phyloP scores from a whole-genome alignment of 306 rosid genomes.

The Fragaria vesca region DNA sequence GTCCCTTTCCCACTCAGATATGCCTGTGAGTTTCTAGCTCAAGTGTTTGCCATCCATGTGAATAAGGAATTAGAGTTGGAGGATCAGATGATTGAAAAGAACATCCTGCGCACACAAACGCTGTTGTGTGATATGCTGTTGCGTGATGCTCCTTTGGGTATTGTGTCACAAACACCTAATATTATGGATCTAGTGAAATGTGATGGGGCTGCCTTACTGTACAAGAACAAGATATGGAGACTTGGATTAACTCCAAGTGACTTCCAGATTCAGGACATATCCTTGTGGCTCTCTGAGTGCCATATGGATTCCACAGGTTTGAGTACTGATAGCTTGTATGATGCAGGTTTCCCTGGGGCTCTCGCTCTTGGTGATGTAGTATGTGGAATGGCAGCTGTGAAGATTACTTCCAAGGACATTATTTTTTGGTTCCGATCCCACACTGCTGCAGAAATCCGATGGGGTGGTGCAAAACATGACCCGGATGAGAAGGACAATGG shows the following conservation, averaged over 20 bases:
- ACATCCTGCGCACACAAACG: constrained; percentile 84
- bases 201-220: constrained; percentile 86
- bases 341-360: constrained; percentile 84
- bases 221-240: constrained; percentile 69
- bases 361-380: constrained; percentile 61
- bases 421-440: constrained; percentile 90
- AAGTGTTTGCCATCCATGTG: constrained; percentile 95
- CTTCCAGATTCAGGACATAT: constrained; percentile 65
- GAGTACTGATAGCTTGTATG: constrained; percentile 92
- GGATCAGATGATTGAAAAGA: constrained; percentile 78
- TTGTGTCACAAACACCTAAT: constrained; percentile 82
- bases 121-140: constrained; percentile 93
- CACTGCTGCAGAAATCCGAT: constrained; percentile 81
- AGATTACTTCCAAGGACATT: constrained; percentile 64
- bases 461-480: constrained; percentile 98
- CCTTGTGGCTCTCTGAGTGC: constrained; percentile 61
- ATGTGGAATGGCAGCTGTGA: constrained; percentile 96
- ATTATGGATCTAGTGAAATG: constrained; percentile 96
- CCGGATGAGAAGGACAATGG: constrained; percentile 73
- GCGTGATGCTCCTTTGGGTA: constrained; percentile 93
- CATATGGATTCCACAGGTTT: constrained; percentile 95
- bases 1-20: constrained; percentile 97
- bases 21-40: constrained; percentile 95
- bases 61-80: constrained; percentile 86
- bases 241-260: constrained; percentile 78